These are phyloP conservation scores for Onygenales sp. DNA, from an alignment of 2,329 filamentous ascomycete species.

Conservation along the genomic window DNA sequence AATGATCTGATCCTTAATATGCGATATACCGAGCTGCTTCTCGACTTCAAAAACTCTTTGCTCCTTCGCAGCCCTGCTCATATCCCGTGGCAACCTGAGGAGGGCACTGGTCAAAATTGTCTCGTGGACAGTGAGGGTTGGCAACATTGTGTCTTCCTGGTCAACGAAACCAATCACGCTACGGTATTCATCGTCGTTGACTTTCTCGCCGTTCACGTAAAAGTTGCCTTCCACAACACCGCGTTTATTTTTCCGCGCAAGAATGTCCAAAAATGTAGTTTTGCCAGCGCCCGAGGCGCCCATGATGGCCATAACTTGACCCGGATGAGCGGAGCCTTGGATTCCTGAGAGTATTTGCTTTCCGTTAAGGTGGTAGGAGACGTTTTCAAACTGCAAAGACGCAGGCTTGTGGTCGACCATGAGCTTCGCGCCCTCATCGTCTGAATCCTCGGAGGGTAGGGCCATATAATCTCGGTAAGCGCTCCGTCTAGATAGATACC, in stretches of 20 bases:
- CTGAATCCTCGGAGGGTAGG: slow-evolving; percentile 78
- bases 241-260: slow-evolving; percentile 94
- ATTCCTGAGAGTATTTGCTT: slow-evolving; percentile 75
- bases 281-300: slow-evolving; percentile 95
- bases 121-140: slow-evolving; percentile 93
- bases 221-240: slow-evolving; percentile 71
- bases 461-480: slow-evolving; percentile 53
- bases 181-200: slow-evolving; percentile 74
- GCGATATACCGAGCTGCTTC: slow-evolving; percentile 85
- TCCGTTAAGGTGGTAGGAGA: slow-evolving; percentile 77
- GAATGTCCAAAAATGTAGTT: slow-evolving; percentile 91
- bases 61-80: slow-evolving; percentile 80
- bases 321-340: slow-evolving; percentile 78
- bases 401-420: slow-evolving; percentile 89
- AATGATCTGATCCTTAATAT: slow-evolving; percentile 90
- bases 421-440: slow-evolving; percentile 75
- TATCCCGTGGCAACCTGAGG: slow-evolving; percentile 81
- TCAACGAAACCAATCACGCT: slow-evolving; percentile 94
- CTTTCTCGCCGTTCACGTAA: slow-evolving; percentile 86
- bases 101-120: slow-evolving; percentile 92
- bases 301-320: slow-evolving; percentile 97
- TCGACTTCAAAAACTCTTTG: slow-evolving; percentile 88
- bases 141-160: slow-evolving; percentile 93
- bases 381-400: slow-evolving; percentile 76
- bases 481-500: slow-evolving; percentile 76